Conservation (phyloP, 345 rosid genomes). For the Gossypium turneri region DNA sequence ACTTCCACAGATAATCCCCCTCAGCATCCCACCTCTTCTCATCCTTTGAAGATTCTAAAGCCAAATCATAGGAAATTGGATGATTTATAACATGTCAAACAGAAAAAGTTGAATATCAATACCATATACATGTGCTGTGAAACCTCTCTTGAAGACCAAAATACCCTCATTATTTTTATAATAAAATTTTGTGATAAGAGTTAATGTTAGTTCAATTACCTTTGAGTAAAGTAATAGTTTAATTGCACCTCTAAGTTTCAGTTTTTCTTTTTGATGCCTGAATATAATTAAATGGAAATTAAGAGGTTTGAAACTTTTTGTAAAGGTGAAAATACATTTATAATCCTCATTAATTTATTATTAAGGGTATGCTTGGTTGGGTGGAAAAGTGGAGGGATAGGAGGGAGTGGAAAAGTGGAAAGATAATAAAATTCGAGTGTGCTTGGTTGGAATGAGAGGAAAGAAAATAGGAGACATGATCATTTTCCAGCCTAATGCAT, state of each 20-base stretch:
- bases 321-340: background rate
- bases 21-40: constrained; percentile 36
- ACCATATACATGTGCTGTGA: background rate
- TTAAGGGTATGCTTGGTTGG: background rate
- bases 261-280: background rate
- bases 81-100: background rate
- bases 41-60: constrained; percentile 32
- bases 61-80: background rate
- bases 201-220: background rate
- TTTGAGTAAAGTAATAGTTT: background rate
- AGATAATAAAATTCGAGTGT: too few relatives aligned
- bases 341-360: background rate
- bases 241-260: background rate
- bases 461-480: too few relatives aligned
- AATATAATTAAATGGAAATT: background rate
- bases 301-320: background rate
- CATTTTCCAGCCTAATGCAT: too few relatives aligned
- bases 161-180: background rate
- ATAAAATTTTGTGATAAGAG: background rate
- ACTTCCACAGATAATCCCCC: constrained; percentile 40
- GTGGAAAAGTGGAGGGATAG: too few relatives aligned
- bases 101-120: background rate
- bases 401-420: too few relatives aligned
- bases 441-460: too few relatives aligned
- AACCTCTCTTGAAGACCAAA: background rate